Evolutionary conservation across 2,329 filamentous ascomycete genomes (phyloP), one percentile per base, ranked within the genome.

Genomic region (Penicillium sp.): DNA sequence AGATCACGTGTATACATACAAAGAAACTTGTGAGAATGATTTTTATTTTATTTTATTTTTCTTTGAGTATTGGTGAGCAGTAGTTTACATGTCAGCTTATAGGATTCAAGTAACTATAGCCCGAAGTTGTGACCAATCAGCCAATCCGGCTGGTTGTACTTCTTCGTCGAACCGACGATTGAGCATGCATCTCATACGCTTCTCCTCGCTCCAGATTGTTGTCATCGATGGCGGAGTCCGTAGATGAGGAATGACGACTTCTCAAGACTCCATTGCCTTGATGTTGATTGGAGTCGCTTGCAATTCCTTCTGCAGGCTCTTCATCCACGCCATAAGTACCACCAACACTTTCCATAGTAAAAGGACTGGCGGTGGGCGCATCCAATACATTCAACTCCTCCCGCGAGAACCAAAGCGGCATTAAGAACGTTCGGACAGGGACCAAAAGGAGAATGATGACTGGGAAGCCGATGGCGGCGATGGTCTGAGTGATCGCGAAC

Each of bases 401-500:
- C 0, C 64, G 55, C 0, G 68, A 70, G 49, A 87, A 81, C 57
- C 76, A 71, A 22, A 66, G 65, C 1, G 83, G 83, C 48, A 88
- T 67, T 4, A 86, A 44, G 42, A 77, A 67, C 1, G 80, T 76
- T 6, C 84, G 73, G 2, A 80, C 63, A 0, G 84, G 84, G 15
- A 87, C 80, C 4, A 87, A 68, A 11, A 77, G 62, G 32, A 87
- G 64, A 54, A 88, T 86, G 47, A 86, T 75, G 23, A 87, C 73
- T 6, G 85, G 85, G 50, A 89, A 90, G 0, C 85, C 85, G 8
- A 90, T 84, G 2, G 85, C 85, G 2, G 84, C 85, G 33, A 89
- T 82, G 0, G 85, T 89, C 65, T 90, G 81, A 0, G 85, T 88
- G 53, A 89, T 85, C 42, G 85, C 84, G 59, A 90, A 88, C 0